Percentiles rank a stretch among this genome's conserved stretches.
Conservation (phyloP, 2,329 filamentous ascomycete genomes). For the Aspergillaceae sp. region DNA sequence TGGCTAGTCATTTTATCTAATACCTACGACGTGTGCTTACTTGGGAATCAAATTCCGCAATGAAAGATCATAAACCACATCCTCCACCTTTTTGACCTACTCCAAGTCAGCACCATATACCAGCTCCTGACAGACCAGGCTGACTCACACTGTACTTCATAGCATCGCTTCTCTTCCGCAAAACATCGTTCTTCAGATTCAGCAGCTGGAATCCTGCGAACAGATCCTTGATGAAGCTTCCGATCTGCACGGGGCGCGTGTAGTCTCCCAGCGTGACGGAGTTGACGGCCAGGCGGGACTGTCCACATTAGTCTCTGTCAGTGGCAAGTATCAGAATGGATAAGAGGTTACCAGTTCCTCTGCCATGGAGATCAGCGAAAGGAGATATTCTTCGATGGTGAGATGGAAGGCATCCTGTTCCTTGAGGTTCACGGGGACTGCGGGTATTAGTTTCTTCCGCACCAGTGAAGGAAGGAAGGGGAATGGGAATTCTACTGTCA, state of each 20-base stretch:
- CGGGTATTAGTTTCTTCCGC: conserved; percentile 3
- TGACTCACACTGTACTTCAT: conserved; percentile 73
- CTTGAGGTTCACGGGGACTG: conserved; percentile 86
- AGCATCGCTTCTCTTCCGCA: conserved; percentile 79
- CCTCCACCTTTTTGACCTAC: conserved; percentile 89
- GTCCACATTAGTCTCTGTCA: conserved; percentile 1
- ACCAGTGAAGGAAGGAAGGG: conserved; percentile 1
- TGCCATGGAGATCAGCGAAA: conserved; percentile 75
- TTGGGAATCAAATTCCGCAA: conserved; percentile 70
- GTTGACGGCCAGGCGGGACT: conserved; percentile 83
- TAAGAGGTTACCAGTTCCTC: conserved; percentile 62
- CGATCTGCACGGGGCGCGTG: conserved; percentile 74
- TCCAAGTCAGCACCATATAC: conserved; percentile 3
- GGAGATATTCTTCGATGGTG: conserved; percentile 93
- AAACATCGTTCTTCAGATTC: conserved; percentile 90
- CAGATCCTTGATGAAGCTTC: conserved; percentile 86
- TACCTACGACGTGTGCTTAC: conserved; percentile 3
- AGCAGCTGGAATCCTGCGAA: conserved; percentile 94
- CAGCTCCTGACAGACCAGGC: too few relatives aligned
- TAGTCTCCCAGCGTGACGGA: conserved; percentile 88
- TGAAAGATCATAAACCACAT: conserved; percentile 92
- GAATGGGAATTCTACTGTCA: conserved; percentile 47
- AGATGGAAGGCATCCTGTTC: conserved; percentile 86
- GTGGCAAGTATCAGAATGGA: background rate
- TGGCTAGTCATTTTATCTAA: too few relatives aligned